Percentiles rank a stretch among this genome's conserved stretches.
These are phyloP conservation scores for Cocos nucifera DNA, from an alignment of 176 grass and related monocot genomes.

Conservation along the genomic window DNA sequence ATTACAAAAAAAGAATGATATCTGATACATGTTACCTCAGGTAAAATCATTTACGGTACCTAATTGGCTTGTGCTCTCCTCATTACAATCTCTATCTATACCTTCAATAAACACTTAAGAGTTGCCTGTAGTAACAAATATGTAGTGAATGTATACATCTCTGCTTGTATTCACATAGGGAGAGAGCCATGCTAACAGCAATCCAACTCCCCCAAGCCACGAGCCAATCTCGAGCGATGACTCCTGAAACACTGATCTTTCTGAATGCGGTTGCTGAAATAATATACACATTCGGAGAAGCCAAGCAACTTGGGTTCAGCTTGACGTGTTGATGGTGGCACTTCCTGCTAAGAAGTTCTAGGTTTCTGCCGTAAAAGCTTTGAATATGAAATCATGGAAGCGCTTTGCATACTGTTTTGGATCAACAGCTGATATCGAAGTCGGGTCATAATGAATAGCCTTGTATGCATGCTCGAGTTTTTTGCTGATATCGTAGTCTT, in stretches of 20 bases:
- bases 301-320: too few relatives aligned
- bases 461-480: constrained; percentile 41
- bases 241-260: too few relatives aligned
- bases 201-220: background rate
- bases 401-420: constrained; percentile 34
- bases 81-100: constrained; percentile 14
- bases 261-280: too few relatives aligned
- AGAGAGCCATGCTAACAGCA: background rate
- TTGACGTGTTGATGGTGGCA: too few relatives aligned
- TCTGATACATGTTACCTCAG: background rate
- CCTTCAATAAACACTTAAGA: background rate
- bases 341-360: background rate
- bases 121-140: constrained; percentile 1
- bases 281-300: too few relatives aligned
- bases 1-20: constrained; percentile 4
- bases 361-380: constrained; percentile 26
- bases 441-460: constrained; percentile 34
- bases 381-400: constrained; percentile 38
- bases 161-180: constrained; percentile 7
- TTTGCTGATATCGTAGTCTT: constrained; percentile 30
- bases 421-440: constrained; percentile 42
- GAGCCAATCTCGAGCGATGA: background rate
- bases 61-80: constrained; percentile 6
- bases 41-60: constrained; percentile 16
- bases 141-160: constrained; percentile 10